A percentile compares a stretch with the other conserved stretches of the same genome.
These are phyloP conservation scores for Melanogaster broomeanus DNA, from an alignment of 768 basidiomycete genomes.

Conservation along the genomic window DNA sequence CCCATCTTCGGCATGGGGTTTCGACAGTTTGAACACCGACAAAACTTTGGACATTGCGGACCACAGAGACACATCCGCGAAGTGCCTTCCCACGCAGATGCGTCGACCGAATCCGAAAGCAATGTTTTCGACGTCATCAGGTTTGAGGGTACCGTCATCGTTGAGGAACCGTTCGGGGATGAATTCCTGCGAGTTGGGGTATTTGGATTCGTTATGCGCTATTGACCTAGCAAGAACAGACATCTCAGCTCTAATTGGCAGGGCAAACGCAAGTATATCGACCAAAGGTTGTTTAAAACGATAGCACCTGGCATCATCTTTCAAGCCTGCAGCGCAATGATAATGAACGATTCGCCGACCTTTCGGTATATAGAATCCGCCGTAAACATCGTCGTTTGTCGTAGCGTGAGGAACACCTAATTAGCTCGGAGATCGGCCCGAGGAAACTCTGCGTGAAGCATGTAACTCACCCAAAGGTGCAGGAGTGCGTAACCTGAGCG, in stretches of 20 bases:
- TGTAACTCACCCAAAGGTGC: constrained; percentile 21
- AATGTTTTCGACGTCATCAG: constrained; percentile 11
- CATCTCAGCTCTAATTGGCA: too few relatives aligned
- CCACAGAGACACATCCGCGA: constrained; percentile 39
- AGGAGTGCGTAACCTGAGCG: constrained; percentile 30
- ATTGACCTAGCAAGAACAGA: too few relatives aligned
- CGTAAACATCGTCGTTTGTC: constrained; percentile 36
- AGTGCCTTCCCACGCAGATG: constrained; percentile 40
- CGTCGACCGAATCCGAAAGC: constrained; percentile 22
- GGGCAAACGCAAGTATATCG: too few relatives aligned
- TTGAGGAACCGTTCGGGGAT: constrained; percentile 40
- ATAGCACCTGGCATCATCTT: too few relatives aligned
- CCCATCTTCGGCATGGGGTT: too few relatives aligned
- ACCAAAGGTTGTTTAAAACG: constrained; percentile 21
- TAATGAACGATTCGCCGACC: background rate
- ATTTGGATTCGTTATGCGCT: constrained; percentile 38
- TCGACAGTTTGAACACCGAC: constrained; percentile 38
- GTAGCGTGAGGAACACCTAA: constrained; percentile 46
- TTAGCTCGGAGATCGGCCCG: too few relatives aligned
- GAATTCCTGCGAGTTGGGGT: constrained; percentile 35
- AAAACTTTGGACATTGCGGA: constrained; percentile 38
- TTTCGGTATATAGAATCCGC: constrained; percentile 36
- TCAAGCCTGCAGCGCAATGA: too few relatives aligned
- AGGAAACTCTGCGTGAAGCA: too few relatives aligned
- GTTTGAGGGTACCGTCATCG: constrained; percentile 15